Evolutionary conservation across 306 rosid genomes (phyloP), one percentile per base, ranked within the genome.

Genomic region (Oxytropis ochrocephala): DNA sequence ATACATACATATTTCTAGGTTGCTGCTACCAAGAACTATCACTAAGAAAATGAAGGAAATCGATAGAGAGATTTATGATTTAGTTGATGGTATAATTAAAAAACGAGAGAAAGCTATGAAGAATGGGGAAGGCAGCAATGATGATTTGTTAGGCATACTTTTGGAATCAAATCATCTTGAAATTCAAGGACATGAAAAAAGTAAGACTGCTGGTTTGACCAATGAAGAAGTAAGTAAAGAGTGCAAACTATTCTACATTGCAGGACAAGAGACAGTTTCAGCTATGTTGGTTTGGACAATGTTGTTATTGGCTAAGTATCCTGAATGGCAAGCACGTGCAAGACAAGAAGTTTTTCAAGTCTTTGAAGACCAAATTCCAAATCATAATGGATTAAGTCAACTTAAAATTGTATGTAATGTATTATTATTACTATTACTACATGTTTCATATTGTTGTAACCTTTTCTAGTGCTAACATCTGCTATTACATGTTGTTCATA

Each of bases 251-350:
- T n/a, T n/a, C n/a, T n/a, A n/a, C n/a, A n/a, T n/a, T n/a, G n/a
- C n/a, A n/a, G n/a, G n/a, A n/a, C n/a, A n/a, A n/a, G n/a, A n/a
- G n/a, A n/a, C n/a, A n/a, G n/a, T n/a, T n/a, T n/a, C n/a, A n/a
- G n/a, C n/a, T n/a, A n/a, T n/a, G n/a, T n/a, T n/a, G n/a, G n/a
- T n/a, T n/a, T n/a, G n/a, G n/a, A n/a, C n/a, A n/a, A n/a, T n/a
- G 29, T 49, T 87, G 5, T n/a, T 82, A 6, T 58, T 75, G 4
- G 52, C 83, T 12, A 64, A 43, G 12, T 27, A 77, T 30, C 84
- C 72, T 5, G 36, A 73, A 11, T 87, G 92, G 92, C 92, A 87
- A 73, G 78, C 17, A 4, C 75, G 75, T 5, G 87, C 87, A 27
- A 80, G 87, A 65, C 71, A 77, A 12, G 86, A 86, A 60, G 78